These are phyloP conservation scores for Plasmodium vinckei DNA, from an alignment of 169 alveolate species.

Conservation along the genomic window DNA sequence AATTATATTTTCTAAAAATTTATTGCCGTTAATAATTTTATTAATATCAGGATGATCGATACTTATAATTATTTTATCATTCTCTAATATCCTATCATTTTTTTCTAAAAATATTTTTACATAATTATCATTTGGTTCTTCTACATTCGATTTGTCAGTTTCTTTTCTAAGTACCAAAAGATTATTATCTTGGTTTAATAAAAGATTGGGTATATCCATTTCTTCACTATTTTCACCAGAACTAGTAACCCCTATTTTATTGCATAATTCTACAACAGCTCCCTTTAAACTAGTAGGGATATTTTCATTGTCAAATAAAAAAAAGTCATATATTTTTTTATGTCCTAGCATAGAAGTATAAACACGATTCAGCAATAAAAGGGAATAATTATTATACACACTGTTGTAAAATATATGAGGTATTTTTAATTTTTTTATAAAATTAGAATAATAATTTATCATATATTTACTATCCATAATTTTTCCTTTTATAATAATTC, in stretches of 20 bases:
- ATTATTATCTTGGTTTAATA: neutral
- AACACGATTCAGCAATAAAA: constrained; percentile 25
- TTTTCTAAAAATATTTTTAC: constrained; percentile 41
- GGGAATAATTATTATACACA: constrained; percentile 5
- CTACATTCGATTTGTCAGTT: neutral
- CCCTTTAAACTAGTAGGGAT: neutral
- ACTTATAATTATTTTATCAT: constrained; percentile 54
- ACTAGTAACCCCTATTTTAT: neutral
- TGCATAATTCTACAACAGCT: neutral
- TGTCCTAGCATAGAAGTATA: neutral
- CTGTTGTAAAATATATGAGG: constrained; percentile 7
- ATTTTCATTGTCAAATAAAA: neutral
- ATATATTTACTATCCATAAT: neutral
- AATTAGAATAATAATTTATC: neutral
- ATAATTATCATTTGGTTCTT: constrained; percentile 5
- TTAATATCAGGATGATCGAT: constrained; percentile 54
- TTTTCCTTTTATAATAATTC: constrained; percentile 70
- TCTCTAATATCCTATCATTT: constrained; percentile 19
- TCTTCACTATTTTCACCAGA: neutral
- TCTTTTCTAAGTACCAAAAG: neutral
- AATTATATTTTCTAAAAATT: constrained; percentile 13
- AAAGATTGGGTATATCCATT: neutral
- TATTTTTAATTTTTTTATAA: neutral
- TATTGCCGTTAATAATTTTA: constrained; percentile 22
- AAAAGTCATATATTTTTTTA: neutral